Percentiles rank a stretch among this genome's conserved stretches.
These are phyloP conservation scores for Colletotrichum zoysiae DNA, from an alignment of 2,329 filamentous ascomycete species.

Conservation along the genomic window DNA sequence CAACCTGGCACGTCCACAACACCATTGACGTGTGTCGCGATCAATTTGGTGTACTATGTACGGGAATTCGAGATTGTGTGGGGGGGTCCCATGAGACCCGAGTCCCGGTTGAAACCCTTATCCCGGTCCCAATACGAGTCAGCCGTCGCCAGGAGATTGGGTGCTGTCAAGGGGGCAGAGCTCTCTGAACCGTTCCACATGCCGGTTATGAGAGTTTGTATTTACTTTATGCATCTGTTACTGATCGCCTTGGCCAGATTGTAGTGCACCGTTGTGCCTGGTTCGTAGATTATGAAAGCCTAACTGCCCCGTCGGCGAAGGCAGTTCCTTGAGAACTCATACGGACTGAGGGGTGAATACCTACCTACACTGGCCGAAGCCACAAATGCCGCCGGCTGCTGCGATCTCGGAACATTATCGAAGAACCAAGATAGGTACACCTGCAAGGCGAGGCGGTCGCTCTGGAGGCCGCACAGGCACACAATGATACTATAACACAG, in stretches of 20 bases:
- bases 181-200: conserved; percentile 32
- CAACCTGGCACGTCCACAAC: conserved; percentile 25
- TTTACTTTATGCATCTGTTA: conserved; percentile 40
- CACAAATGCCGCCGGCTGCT: not conserved
- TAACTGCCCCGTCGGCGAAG: not conserved
- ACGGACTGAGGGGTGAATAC: not conserved
- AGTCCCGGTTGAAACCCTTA: conserved; percentile 37
- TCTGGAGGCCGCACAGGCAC: too few relatives aligned
- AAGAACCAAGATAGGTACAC: too few relatives aligned
- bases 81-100: conserved; percentile 21
- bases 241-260: conserved; percentile 32
- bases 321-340: too few relatives aligned
- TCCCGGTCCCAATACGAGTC: conserved; percentile 36
- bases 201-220: conserved; percentile 39
- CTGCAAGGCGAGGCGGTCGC: too few relatives aligned
- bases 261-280: conserved; percentile 21
- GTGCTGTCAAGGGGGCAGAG: conserved; percentile 22
- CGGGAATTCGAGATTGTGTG: conserved; percentile 24
- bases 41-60: conserved; percentile 17
- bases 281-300: conserved; percentile 10
- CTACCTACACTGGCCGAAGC: not conserved
- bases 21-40: conserved; percentile 37
- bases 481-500: too few relatives aligned
- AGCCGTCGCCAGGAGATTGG: conserved; percentile 34
- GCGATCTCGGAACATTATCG: not conserved